Base-by-base conservation (phyloP, 805 yeast genomes). In the Yarrowia sp. region DNA sequence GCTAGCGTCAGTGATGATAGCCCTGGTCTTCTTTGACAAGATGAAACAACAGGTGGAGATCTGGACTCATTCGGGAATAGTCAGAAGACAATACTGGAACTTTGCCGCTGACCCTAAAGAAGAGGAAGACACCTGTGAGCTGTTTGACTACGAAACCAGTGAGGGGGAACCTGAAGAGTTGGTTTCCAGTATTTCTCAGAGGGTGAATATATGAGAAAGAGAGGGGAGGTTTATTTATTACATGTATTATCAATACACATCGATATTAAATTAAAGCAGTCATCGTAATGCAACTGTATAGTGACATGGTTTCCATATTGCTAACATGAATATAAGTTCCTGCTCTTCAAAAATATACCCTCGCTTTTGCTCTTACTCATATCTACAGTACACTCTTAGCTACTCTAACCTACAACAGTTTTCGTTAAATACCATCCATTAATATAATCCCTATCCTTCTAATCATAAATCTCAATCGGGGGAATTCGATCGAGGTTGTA, bases 401-500 rank as follows among this genome's bases (percentile, higher is more conserved):
- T 24, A 24, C 30, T 24, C 3, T 24, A 24, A 24, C 30, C 30
- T 24, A 24, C 30, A 24, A 24, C 3, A 5, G 30, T 24, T 7
- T 24, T 24, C 30, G 30, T 24, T 24, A 24, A 24, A 20, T 44
- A 43, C 49, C 30, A 44, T 44, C 9, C 19, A 50, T 53, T 24
- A 34, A 14, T 13, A 53, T 19, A 5, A 19, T 44, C 13, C 9
- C 19, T n/a, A n/a, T n/a, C 44, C 19, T 12, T 40, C 19, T 61
- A 92, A 73, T 92, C 94, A 76, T 90, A 95, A 66, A 95, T 94
- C 75, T 95, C 98, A 68, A 95, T 86, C 1, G 99, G 99, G 6
- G 98, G 97, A 34, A 95, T 81, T 74, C 97, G 86, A 75, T 95
- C 99, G 61, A 96, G 88, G 73, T 89, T 91, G 80, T 91, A 93